Percentiles rank a stretch among this genome's conserved stretches.
phyloP scores from a whole-genome alignment of 345 rosid genomes.

The Eucalyptus victrix region DNA sequence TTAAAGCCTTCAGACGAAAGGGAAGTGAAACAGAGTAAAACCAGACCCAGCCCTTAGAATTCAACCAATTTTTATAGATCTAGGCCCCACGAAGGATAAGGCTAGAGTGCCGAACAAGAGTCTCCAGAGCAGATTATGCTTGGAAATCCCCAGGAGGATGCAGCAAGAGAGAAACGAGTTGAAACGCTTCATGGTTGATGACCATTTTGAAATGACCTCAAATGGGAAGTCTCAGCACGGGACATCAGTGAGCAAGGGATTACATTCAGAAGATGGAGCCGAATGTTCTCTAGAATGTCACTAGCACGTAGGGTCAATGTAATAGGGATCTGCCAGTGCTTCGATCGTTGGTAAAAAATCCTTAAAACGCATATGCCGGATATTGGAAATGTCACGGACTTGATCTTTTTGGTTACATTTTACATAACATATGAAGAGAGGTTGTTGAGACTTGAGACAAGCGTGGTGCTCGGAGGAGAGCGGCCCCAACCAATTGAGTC shows the following conservation, averaged over 20 bases:
- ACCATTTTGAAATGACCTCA: neutral
- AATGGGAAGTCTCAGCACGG: neutral
- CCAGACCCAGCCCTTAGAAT: conserved; percentile 32
- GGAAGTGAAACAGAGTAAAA: conserved; percentile 53
- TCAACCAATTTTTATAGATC: too few species aligned
- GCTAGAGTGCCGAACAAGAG: conserved; percentile 23
- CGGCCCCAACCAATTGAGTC: neutral
- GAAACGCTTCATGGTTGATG: conserved; percentile 31
- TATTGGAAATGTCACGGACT: neutral
- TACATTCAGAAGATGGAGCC: conserved; percentile 7
- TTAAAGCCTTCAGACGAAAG: conserved; percentile 40
- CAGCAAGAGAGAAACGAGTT: conserved; percentile 69
- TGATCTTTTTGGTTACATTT: neutral
- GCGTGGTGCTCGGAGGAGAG: neutral
- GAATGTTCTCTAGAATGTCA: conserved; percentile 21
- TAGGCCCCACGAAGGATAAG: neutral
- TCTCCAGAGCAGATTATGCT: conserved; percentile 35
- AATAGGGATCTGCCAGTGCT: neutral
- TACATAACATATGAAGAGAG: neutral
- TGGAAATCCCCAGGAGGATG: conserved; percentile 71
- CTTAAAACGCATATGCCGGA: neutral
- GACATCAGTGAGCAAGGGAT: conserved; percentile 1
- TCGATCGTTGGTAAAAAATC: neutral
- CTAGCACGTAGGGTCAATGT: neutral
- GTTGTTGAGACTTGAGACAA: neutral